Conservation (phyloP, 805 yeast species). For the Candida berthetii region DNA sequence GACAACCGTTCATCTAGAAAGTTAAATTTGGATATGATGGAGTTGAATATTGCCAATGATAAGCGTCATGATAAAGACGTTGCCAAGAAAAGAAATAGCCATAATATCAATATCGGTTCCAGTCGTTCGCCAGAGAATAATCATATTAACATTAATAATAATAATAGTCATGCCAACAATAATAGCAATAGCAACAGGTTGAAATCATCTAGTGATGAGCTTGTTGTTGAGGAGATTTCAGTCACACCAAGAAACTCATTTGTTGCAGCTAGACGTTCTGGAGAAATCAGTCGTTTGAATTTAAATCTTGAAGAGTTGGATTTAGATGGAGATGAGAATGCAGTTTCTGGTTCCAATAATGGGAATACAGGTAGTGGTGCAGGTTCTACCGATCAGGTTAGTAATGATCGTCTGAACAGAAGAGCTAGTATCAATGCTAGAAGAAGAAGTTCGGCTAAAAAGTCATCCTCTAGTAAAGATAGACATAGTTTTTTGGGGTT, state of each 20-base stretch:
- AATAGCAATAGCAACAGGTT: background rate
- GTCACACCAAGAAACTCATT: background rate
- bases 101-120: no score
- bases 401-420: constrained; percentile 1
- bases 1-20: background rate
- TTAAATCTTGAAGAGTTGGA: constrained; percentile 15
- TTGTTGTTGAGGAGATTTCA: background rate
- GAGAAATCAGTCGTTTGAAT: constrained; percentile 11
- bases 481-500: constrained; percentile 1
- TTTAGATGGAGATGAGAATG: background rate
- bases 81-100: background rate
- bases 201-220: background rate
- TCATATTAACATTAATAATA: background rate
- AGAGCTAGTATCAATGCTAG: constrained; percentile 8
- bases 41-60: background rate
- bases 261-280: constrained; percentile 3
- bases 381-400: no score
- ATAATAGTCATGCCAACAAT: background rate
- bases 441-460: constrained; percentile 6
- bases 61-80: background rate
- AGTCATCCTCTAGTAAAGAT: constrained; percentile 3
- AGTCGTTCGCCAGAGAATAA: background rate
- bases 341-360: background rate
- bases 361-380: background rate
- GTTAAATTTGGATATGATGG: background rate